Evolutionary conservation across 1,284 basidiomycete genomes (phyloP), one percentile per base, ranked within the genome.

Genomic region (Apiotrichum domesticum): DNA sequence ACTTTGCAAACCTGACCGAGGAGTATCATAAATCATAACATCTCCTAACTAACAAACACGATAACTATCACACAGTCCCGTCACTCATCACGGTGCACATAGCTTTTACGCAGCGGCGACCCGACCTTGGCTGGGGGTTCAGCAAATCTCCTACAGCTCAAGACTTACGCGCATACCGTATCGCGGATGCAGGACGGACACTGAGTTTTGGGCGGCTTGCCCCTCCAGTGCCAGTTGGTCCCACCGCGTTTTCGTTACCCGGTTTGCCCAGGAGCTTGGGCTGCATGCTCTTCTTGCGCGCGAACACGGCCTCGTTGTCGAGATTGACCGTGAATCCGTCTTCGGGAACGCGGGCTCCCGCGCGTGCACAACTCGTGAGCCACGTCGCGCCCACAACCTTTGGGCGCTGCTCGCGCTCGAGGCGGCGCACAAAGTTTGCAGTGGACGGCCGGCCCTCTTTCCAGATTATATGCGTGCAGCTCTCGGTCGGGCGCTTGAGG

Each of bases 401-500:
- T n/a, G 80, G 72, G 64, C 57, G 54, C 35, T 87, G 84, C 39
- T 83, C 78, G 29, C 62, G 55, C 7, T 66, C 62, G 46, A 73
- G 69, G 78, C 66, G 64, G 84, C 88, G 84, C 69, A 87, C 91
- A 59, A 85, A 85, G 33, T 82, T 82, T 21, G 91, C 68, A 1
- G 92, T 96, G 51, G 87, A 85, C 63, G 84, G 82, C 51, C 84
- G 75, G 1, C 93, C 93, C 57, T 89, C 87, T 80, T 95, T 96
- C 77, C 84, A 96, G 14, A 97, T 83, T 58, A 96, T 85, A 73
- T 96, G 93, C 0, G 92, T 95, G 65, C 88, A 87, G 4, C 82
- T 70, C 14, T 77, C 73, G 5, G 77, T 76, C 2, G 76, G 76
- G 35, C 77, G 73, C 11, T 67, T 69, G 1, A 80, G 67, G 0